Base-by-base conservation (phyloP, 2,329 filamentous ascomycete species). In the Cordyceps tenuipes region DNA sequence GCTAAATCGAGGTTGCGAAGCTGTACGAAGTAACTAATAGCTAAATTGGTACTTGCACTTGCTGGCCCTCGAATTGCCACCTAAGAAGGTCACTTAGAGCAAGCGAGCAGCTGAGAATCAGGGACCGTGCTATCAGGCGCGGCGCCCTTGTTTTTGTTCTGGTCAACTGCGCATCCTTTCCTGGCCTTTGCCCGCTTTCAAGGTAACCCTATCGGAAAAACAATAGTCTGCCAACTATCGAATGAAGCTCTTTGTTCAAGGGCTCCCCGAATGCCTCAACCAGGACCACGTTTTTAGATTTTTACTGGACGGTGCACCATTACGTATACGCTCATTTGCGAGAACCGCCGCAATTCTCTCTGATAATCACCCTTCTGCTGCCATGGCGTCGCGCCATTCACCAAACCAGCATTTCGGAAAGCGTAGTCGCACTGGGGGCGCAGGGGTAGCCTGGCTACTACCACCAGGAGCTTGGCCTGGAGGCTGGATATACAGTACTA, bases 301-400 rank as follows among this genome's bases (percentile, higher is more conserved):
- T 10, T 36, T 10, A 10, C 9, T 36, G 2, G 8, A 36, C 6
- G 34, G 34, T 39, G 57, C 29, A 15, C 46, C 49, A 41, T 43
- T 59, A 31, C 9, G 15, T 43, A 21, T 39, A 21, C 48, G 19
- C 49, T 59, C 57, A 59, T 59, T 59, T 59, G 57, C 57, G 57
- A 59, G 48, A 47, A 52, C 57, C 57, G 57, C 39, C 9, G 48
- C 26, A 50, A 34, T 43, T 43, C 39, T n/a, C 2, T 43, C 17
- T 12, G n/a, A 43, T 52, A 43, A 43, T 52, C 57, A 52, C 36
- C 36, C 47, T 15, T 19, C 29, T 47, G 43, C 57, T 39, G 15
- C 46, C 21, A 15, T 26, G 31, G 46, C 36, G 31, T 47, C 12
- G 47, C 47, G 19, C 47, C 47, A 49, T 21, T 41, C 15, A 31